These are phyloP conservation scores for Starmerella vaccinii DNA, from an alignment of 805 yeast species.

Conservation along the genomic window DNA sequence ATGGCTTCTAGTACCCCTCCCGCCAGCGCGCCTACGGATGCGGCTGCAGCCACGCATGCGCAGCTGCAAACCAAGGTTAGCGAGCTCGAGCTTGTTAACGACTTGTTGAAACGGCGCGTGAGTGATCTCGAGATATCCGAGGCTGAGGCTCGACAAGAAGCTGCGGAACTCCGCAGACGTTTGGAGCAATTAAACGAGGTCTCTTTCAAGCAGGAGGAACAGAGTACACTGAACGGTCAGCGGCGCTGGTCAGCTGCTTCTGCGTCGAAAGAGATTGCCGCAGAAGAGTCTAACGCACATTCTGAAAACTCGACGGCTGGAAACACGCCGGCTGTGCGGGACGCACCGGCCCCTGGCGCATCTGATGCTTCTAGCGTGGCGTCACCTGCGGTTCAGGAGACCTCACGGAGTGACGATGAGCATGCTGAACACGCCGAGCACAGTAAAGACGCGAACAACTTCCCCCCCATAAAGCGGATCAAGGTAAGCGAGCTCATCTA, in stretches of 20 bases:
- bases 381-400: not conserved
- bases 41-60: constrained; percentile 21
- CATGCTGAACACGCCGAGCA: not conserved
- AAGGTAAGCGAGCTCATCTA: constrained; percentile 18
- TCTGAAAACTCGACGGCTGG: not conserved
- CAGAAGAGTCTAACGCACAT: not conserved
- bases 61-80: constrained; percentile 64
- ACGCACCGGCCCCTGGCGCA: not conserved
- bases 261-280: not conserved
- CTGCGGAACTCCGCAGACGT: constrained; percentile 12
- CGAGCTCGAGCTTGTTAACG: constrained; percentile 85
- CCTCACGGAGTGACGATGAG: not conserved
- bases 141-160: constrained; percentile 27
- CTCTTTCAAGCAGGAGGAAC: not conserved
- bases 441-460: not conserved
- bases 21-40: not conserved
- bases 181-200: not conserved
- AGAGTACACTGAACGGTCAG: not conserved
- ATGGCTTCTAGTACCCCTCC: not conserved
- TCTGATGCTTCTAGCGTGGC: not conserved
- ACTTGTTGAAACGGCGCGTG: constrained; percentile 71
- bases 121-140: constrained; percentile 57
- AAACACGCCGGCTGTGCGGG: constrained; percentile 3
- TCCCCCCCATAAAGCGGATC: constrained; percentile 14
- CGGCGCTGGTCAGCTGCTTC: not conserved